Conservation (phyloP, 1,284 basidiomycete species). For the Ceratobasidium papillatum region DNA sequence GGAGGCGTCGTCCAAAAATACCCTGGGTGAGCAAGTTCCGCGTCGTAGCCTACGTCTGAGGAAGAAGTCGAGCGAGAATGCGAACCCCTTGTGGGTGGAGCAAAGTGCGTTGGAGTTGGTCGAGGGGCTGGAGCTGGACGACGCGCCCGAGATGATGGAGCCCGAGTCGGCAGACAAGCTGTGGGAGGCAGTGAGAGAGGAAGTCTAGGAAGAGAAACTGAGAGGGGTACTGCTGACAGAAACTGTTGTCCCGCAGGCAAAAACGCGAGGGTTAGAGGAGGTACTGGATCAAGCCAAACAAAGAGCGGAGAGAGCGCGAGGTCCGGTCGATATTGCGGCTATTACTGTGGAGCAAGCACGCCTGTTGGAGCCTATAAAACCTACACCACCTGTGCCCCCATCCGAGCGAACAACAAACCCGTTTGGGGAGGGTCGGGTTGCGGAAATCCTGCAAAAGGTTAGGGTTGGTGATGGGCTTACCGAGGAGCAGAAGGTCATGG, state of each 20-base stretch:
- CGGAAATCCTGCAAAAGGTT: slow-evolving; percentile 41
- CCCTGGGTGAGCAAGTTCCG: slow-evolving; percentile 10
- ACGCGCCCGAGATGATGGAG: not conserved
- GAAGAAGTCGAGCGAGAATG: not conserved
- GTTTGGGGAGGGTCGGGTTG: slow-evolving; percentile 33
- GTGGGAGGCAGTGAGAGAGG: not conserved
- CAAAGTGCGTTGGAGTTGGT: not conserved
- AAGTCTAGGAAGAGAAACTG: not conserved
- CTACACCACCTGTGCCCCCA: not conserved
- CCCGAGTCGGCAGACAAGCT: not conserved
- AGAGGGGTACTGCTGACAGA: not conserved
- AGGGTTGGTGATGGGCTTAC: slow-evolving; percentile 40
- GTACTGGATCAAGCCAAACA: not conserved
- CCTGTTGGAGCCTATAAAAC: not conserved
- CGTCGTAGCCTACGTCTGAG: not conserved
- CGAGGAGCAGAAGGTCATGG: slow-evolving; percentile 25
- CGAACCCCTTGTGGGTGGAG: slow-evolving; percentile 1
- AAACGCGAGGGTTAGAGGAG: not conserved
- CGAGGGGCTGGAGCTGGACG: not conserved
- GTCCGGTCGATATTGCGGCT: not conserved
- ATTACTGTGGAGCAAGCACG: not conserved
- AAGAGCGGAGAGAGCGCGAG: not conserved
- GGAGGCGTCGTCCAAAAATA: too few species aligned
- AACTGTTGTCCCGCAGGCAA: not conserved
- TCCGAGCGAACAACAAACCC: not conserved